Evolutionary conservation across 148 eudicot species (phyloP), one percentile per base, ranked within the genome.

Genomic region (Heliosperma pusillum): DNA sequence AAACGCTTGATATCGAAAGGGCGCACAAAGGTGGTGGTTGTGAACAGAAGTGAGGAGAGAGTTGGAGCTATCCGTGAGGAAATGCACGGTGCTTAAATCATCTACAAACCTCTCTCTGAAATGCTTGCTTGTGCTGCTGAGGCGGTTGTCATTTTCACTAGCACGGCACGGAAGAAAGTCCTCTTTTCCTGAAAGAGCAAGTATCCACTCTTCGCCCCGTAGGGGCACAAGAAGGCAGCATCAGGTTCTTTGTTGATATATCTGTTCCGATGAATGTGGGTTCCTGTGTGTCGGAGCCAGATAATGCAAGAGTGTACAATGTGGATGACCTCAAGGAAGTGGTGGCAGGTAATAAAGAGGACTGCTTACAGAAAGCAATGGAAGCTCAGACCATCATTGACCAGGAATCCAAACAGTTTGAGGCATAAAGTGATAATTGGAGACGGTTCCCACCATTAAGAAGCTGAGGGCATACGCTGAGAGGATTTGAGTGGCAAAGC

Each of bases 241-340:
- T 80, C 59, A 88, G 98, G 79, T 88, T 88, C 21, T 93, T 93
- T 56, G 58, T 93, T 70, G 98, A 93, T 68, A 91, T 93, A 25
- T 91, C 98, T 45, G 98, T 93, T n/a, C 98, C 98, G 25, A 89
- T 96, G 63, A 93, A 93, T 67, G 98, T 93, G 33, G 92, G 88
- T 20, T 85, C 98, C 0, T 93, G 98, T 75, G 84, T 93, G 19
- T 76, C 84, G 12, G 88, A 85, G 26, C 85, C 91, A 7, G 89
- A 86, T 60, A 57, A 80, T 56, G 71, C 94, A 30, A 62, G 80
- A 19, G 97, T 88, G 8, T 93, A 88, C 83, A 93, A 93, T 57
- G 98, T 93, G 44, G 98, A 93, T 82, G 98, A 90, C 76, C 90
- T 93, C n/a, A 93, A 88, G 80, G 98, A 93, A 82, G 98, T 93